Conservation (phyloP, 108 stramenopile genomes). For the Cyclotella choctawhatcheeana region DNA sequence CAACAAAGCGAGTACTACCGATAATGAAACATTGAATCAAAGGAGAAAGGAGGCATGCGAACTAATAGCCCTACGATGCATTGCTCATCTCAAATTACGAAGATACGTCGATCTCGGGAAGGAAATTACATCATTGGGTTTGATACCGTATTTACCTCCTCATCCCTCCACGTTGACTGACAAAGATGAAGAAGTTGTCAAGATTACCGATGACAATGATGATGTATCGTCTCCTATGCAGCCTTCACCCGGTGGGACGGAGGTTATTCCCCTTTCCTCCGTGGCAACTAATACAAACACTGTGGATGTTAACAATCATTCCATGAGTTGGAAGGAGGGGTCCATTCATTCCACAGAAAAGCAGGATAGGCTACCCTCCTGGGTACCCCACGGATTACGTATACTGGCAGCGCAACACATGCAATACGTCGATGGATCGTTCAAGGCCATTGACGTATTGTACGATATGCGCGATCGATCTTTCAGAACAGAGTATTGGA, state of each 20-base stretch:
- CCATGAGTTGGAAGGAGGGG: constrained; percentile 30
- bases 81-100: constrained; percentile 66
- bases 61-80: constrained; percentile 68
- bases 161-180: background rate
- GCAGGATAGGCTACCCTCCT: constrained; percentile 30
- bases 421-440: constrained; percentile 53
- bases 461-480: constrained; percentile 57
- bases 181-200: too few relatives aligned
- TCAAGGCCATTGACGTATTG: constrained; percentile 57
- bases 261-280: too few relatives aligned
- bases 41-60: constrained; percentile 78
- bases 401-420: constrained; percentile 66
- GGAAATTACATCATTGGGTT: constrained; percentile 64
- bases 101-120: constrained; percentile 61
- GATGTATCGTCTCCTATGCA: too few relatives aligned
- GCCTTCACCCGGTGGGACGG: too few relatives aligned
- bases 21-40: too few relatives aligned
- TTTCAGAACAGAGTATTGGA: constrained; percentile 31
- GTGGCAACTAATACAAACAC: too few relatives aligned
- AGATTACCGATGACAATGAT: too few relatives aligned
- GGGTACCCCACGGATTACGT: constrained; percentile 46
- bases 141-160: constrained; percentile 33
- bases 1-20: background rate
- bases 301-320: background rate
- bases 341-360: constrained; percentile 11